Evolutionary conservation across 176 grass and related monocot species (phyloP).

Genomic region (Sorghum bicolor): Sorghum_bicolor_NCBIv3 NC_012871.2:16932501-16933000

Average conservation of each 20-base stretch:
- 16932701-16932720: background rate
- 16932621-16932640: constrained; percentile 50
- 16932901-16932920: constrained; percentile 80
- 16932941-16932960: constrained; percentile 85
- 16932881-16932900: constrained; percentile 57
- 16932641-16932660: constrained; percentile 56
- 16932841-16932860: constrained; percentile 98
- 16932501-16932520: background rate
- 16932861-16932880: constrained; percentile 67
- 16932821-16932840: constrained; percentile 99
- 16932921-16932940: constrained; percentile 35
- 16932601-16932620: constrained; percentile 53
- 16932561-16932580: constrained; percentile 34
- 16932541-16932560: constrained; percentile 47
- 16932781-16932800: constrained; percentile 89
- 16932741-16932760: background rate
- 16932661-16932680: constrained; percentile 51
- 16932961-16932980: constrained; percentile 72
- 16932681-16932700: constrained; percentile 19
- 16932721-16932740: too few species aligned
- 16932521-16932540: too few species aligned
- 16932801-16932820: constrained; percentile 96
- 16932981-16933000: constrained; percentile 64
- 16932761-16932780: constrained; percentile 42
- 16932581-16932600: constrained; percentile 48